These are phyloP conservation scores for Saturnispora besseyi DNA, from an alignment of 805 yeast species.

Conservation along the genomic window DNA sequence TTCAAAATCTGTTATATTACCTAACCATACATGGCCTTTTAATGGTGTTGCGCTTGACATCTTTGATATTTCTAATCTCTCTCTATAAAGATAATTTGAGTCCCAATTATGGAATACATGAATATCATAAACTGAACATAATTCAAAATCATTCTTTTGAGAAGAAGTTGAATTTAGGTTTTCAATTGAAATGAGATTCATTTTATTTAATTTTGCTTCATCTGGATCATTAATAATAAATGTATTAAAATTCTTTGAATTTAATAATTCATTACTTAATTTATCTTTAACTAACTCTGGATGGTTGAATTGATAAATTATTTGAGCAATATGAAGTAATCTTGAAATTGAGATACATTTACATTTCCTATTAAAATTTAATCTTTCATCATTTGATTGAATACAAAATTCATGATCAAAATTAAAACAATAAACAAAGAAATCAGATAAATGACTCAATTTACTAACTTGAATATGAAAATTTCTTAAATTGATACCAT, in stretches of 20 bases:
- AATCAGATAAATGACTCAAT: constrained; percentile 62
- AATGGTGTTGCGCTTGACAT: constrained; percentile 75
- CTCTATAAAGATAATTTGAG: constrained; percentile 58
- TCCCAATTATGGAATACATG: constrained; percentile 53
- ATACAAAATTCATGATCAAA: constrained; percentile 25
- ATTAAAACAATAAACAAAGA: constrained; percentile 64
- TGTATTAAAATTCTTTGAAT: constrained; percentile 21
- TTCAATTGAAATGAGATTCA: constrained; percentile 25
- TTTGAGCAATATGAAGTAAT: constrained; percentile 36
- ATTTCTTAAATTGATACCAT: constrained; percentile 71
- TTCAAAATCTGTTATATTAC: constrained; percentile 70
- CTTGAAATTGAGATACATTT: constrained; percentile 32
- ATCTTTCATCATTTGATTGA: constrained; percentile 8
- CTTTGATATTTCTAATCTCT: constrained; percentile 70
- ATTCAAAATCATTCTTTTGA: constrained; percentile 19
- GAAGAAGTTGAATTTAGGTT: constrained; percentile 19
- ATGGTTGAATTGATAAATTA: constrained; percentile 20
- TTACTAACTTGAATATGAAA: constrained; percentile 84
- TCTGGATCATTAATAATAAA: constrained; percentile 21
- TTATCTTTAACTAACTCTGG: constrained; percentile 15
- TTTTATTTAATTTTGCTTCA: constrained; percentile 12
- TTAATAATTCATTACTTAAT: background rate
- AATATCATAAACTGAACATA: constrained; percentile 31
- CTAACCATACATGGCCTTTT: constrained; percentile 56
- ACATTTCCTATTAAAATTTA: constrained; percentile 22